Conservation (phyloP, 164 flowering plant genomes). For the Chimonanthus praecox region DNA sequence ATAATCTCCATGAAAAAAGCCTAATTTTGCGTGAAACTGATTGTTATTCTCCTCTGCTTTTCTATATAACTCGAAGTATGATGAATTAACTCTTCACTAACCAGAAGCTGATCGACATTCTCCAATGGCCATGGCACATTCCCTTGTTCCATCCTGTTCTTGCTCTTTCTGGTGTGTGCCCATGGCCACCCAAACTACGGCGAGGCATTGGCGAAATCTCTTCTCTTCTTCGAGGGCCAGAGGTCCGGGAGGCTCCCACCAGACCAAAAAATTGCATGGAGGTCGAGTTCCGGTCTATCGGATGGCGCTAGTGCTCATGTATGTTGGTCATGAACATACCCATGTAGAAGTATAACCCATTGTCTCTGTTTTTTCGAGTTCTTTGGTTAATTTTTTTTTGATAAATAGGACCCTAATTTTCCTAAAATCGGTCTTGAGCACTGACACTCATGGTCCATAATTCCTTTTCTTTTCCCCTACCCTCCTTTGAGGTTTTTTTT, state of each 20-base stretch:
- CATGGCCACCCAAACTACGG: conserved; percentile 48
- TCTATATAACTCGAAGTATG: conserved; percentile 4
- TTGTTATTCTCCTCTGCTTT: conserved; percentile 1
- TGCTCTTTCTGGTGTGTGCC: conserved; percentile 9
- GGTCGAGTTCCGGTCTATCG: conserved; percentile 49
- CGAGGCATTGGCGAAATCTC: conserved; percentile 66
- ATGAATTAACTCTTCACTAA: neutral
- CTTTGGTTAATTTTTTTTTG: too few species aligned
- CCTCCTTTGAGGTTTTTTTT: too few species aligned
- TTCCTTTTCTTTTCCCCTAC: too few species aligned
- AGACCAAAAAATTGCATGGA: conserved; percentile 47
- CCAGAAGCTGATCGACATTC: neutral
- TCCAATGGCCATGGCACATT: conserved; percentile 11
- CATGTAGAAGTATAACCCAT: neutral
- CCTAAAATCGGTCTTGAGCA: too few species aligned
- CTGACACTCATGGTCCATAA: too few species aligned
- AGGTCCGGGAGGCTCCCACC: conserved; percentile 66
- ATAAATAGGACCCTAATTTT: too few species aligned
- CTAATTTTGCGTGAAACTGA: conserved; percentile 12
- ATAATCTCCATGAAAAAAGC: conserved; percentile 9
- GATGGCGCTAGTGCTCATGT: conserved; percentile 57
- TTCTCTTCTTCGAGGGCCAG: conserved; percentile 79
- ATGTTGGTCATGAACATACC: conserved; percentile 9
- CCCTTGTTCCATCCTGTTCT: conserved; percentile 7
- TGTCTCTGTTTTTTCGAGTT: neutral